Evolutionary conservation across 257 asterid genomes (phyloP).

Genomic region (Fraxinus pennsylvanica): DNA sequence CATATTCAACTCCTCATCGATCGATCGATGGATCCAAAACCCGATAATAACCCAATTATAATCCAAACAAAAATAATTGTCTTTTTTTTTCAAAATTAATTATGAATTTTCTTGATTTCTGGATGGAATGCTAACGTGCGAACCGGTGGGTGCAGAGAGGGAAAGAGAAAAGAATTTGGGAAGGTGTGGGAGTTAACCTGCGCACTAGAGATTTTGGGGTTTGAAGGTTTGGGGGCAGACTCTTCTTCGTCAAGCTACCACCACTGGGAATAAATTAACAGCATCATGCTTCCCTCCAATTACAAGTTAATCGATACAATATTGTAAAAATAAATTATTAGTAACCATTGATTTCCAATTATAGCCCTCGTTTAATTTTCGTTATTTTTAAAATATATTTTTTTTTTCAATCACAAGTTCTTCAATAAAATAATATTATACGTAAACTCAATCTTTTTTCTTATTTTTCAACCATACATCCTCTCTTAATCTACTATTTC

Average conservation of each 20-base stretch:
- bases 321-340: neutral
- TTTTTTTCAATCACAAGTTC: too few relatives aligned
- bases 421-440: too few relatives aligned
- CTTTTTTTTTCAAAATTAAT: neutral
- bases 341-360: too few relatives aligned
- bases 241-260: slow-evolving; percentile 4
- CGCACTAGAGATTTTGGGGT: neutral
- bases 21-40: neutral
- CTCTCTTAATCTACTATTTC: too few relatives aligned
- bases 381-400: too few relatives aligned
- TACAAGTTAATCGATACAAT: neutral
- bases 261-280: neutral
- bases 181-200: neutral
- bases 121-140: neutral
- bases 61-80: neutral
- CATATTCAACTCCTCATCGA: slow-evolving; percentile 1
- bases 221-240: neutral
- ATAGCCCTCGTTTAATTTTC: too few relatives aligned
- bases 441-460: too few relatives aligned
- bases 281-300: slow-evolving; percentile 1
- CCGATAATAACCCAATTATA: neutral
- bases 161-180: neutral
- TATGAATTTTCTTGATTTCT: neutral
- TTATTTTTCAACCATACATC: too few relatives aligned
- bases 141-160: neutral